These are phyloP conservation scores for Leccinum imitatum DNA, from an alignment of 768 basidiomycete species.

Conservation along the genomic window DNA sequence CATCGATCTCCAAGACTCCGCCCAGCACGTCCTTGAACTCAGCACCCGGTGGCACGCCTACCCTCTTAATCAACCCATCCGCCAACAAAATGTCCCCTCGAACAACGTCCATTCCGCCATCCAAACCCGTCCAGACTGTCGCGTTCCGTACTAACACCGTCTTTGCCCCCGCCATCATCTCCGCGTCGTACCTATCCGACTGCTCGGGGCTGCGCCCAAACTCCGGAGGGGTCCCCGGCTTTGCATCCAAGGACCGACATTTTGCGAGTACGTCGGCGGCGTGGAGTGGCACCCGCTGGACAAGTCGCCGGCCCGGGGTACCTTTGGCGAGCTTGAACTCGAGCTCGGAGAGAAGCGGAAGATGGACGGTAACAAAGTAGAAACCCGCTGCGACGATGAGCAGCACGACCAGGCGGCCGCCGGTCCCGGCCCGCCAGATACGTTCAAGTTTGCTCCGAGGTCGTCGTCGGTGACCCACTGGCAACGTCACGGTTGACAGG, in stretches of 20 bases:
- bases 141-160: constrained; percentile 64
- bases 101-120: constrained; percentile 55
- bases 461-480: background rate
- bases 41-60: constrained; percentile 39
- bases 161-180: constrained; percentile 38
- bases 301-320: background rate
- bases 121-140: constrained; percentile 73
- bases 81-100: constrained; percentile 61
- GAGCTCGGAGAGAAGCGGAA: constrained; percentile 5
- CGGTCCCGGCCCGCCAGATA: background rate
- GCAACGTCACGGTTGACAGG: background rate
- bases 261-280: constrained; percentile 37
- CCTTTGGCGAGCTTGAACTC: background rate
- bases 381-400: constrained; percentile 16
- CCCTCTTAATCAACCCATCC: constrained; percentile 57
- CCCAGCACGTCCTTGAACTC: constrained; percentile 16
- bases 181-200: constrained; percentile 57
- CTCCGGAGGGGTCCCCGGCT: constrained; percentile 43
- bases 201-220: constrained; percentile 51
- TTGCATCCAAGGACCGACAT: constrained; percentile 44
- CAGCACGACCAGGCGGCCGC: constrained; percentile 12
- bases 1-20: constrained; percentile 42
- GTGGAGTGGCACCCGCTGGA: constrained; percentile 20
- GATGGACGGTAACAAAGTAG: constrained; percentile 14
- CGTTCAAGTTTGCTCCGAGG: background rate